Conservation (phyloP, 2,329 filamentous ascomycete genomes). For the Fusarium odoratissimum region DNA sequence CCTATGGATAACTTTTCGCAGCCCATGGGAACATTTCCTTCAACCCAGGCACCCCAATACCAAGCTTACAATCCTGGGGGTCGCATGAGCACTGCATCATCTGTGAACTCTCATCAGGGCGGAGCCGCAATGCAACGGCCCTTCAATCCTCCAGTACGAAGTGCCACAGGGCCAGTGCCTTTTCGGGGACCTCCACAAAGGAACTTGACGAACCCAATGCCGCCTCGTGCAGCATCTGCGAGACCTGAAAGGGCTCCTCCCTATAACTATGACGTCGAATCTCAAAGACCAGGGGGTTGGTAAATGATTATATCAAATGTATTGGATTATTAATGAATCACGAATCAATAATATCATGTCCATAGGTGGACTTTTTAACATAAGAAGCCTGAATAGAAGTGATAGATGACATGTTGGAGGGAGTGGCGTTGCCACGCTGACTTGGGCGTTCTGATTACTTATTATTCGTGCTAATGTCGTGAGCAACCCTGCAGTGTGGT, state of each 20-base stretch:
- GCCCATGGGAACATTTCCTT: constrained; percentile 18
- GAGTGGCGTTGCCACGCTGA: constrained; percentile 1
- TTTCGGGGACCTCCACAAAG: constrained; percentile 54
- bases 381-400: constrained; percentile 1
- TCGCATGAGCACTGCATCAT: constrained; percentile 51
- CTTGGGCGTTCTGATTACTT: neutral
- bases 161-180: constrained; percentile 54
- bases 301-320: constrained; percentile 12
- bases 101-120: constrained; percentile 39
- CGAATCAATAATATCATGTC: constrained; percentile 11
- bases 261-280: constrained; percentile 52
- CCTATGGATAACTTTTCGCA: constrained; percentile 48
- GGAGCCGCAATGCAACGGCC: constrained; percentile 38
- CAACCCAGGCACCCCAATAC: constrained; percentile 30
- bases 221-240: constrained; percentile 42
- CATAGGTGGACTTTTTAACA: neutral
- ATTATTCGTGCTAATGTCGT: constrained; percentile 19
- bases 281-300: constrained; percentile 49
- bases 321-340: constrained; percentile 30
- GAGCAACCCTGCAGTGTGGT: constrained; percentile 1
- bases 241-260: constrained; percentile 42
- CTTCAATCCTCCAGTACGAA: constrained; percentile 50
- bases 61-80: constrained; percentile 49
- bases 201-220: constrained; percentile 59
- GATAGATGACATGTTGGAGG: neutral